Evolutionary conservation across 1,284 basidiomycete species (phyloP), one percentile per base, ranked within the genome.

Genomic region (Ceratobasidium sp.): DNA sequence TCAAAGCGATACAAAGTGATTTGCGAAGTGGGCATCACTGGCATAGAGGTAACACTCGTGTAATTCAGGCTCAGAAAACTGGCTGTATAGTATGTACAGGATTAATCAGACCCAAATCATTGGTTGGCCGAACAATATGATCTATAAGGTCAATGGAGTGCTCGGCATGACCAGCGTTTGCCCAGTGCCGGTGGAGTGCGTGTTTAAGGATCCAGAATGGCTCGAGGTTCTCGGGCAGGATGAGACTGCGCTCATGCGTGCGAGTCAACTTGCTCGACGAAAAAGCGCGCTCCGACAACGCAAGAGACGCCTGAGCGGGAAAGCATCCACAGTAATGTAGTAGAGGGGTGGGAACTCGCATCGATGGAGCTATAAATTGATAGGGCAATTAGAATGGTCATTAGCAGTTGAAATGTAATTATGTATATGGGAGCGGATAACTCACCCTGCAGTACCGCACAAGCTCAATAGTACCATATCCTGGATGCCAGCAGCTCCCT

Each of bases 231-330:
- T 68, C 66, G 11, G 46, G 43, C 17, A 46, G 37, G 66, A 68
- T 68, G 25, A 29, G 32, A 29, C 49, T 68, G 19, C 52, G 52
- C 52, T 54, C 52, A 54, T 49, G 46, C 46, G 25, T 29, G 25
- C 25, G 25, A 29, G 25, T 29, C 25, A 29, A 29, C 25, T 29
- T 29, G 25, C 25, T 29, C 25, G 25, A 29, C 25, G 25, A 29
- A 29, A 75, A 75, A n/a, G 62, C 71, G n/a, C 61, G 37, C 51
- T 75, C 71, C 37, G 56, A 75, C 19, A 61, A 62, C 11, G 67
- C 71, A 17, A 61, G 40, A 8, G 71, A 75, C 29, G 71, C 71
- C 37, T 75, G 71, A n/a, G 59, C 59, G n/a, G 71, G 71, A 75
- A 44, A 11, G 44, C 43, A 62, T 75, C 61, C 57, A 67, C 49